Evolutionary conservation across 805 yeast genomes (phyloP).

Genomic region (Starmerella apicola): DNA sequence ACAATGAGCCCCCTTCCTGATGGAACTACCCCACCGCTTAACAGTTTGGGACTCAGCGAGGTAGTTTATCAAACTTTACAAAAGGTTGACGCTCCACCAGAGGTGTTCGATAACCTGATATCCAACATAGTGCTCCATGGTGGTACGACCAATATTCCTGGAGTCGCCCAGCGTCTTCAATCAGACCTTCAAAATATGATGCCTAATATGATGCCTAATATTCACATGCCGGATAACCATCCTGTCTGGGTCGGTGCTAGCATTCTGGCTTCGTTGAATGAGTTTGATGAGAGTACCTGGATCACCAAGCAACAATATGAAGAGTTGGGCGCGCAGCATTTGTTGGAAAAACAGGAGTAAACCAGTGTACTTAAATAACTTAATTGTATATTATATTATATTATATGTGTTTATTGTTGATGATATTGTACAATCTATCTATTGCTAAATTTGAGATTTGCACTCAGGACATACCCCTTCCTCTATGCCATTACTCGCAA

Average conservation of each 20-base stretch:
- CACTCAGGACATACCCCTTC: background rate
- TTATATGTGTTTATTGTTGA: too few species aligned
- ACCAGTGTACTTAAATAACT: too few species aligned
- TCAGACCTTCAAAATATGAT: constrained; percentile 54
- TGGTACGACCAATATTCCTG: constrained; percentile 67
- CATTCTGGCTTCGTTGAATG: constrained; percentile 73
- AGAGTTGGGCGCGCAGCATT: constrained; percentile 75
- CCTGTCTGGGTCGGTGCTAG: constrained; percentile 91
- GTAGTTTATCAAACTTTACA: constrained; percentile 35
- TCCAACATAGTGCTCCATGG: constrained; percentile 84
- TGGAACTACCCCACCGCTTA: constrained; percentile 26
- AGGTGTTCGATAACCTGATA: constrained; percentile 68
- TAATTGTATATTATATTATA: too few species aligned
- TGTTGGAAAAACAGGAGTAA: constrained; percentile 28
- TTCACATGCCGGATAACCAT: constrained; percentile 57
- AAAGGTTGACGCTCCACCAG: constrained; percentile 36
- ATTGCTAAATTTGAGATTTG: too few species aligned
- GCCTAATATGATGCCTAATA: constrained; percentile 41
- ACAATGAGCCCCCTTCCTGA: constrained; percentile 36
- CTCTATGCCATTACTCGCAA: background rate
- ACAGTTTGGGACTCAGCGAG: constrained; percentile 40
- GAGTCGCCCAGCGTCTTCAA: constrained; percentile 62
- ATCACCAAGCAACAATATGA: constrained; percentile 77
- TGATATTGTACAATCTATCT: too few species aligned
- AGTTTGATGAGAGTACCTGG: constrained; percentile 85